These are phyloP conservation scores for Tagetes patula DNA, from an alignment of 129 eudicot species.

Conservation along the genomic window DNA sequence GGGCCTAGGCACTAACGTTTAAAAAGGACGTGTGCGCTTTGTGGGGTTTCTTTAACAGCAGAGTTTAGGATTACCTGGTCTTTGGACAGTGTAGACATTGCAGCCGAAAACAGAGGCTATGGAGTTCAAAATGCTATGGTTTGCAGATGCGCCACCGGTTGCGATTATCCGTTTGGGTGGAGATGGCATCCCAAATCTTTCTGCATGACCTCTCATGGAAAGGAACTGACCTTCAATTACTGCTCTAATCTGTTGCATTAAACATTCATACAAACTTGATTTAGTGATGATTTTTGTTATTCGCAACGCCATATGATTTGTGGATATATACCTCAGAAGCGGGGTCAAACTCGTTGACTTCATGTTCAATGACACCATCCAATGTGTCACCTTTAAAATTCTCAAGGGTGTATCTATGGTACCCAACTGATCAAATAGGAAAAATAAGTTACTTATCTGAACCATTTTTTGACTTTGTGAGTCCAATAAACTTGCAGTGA, in stretches of 20 bases:
- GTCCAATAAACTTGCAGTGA: constrained; percentile 9
- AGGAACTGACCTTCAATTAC: constrained; percentile 82
- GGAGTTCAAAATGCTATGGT: constrained; percentile 52
- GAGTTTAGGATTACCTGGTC: constrained; percentile 50
- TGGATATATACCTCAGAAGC: constrained; percentile 56
- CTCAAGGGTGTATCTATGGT: constrained; percentile 67
- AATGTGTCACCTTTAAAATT: constrained; percentile 53
- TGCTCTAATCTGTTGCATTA: constrained; percentile 72
- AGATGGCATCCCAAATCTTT: constrained; percentile 89
- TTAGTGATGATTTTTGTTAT: background rate
- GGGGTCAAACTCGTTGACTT: constrained; percentile 75
- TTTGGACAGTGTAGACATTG: constrained; percentile 73
- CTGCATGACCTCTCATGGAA: constrained; percentile 89
- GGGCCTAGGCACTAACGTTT: too few species aligned
- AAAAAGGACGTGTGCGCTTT: too few species aligned
- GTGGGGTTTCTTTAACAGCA: too few species aligned
- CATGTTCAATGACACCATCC: constrained; percentile 53
- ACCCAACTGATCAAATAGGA: constrained; percentile 58
- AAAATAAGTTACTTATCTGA: background rate
- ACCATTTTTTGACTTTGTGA: background rate
- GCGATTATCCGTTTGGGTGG: constrained; percentile 88
- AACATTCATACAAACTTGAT: background rate
- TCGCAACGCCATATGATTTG: background rate
- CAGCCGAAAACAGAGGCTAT: constrained; percentile 84
- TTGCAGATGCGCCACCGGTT: constrained; percentile 97